Base-by-base conservation (phyloP, 2,329 filamentous ascomycete species). In the Chaetomium sp. region DNA sequence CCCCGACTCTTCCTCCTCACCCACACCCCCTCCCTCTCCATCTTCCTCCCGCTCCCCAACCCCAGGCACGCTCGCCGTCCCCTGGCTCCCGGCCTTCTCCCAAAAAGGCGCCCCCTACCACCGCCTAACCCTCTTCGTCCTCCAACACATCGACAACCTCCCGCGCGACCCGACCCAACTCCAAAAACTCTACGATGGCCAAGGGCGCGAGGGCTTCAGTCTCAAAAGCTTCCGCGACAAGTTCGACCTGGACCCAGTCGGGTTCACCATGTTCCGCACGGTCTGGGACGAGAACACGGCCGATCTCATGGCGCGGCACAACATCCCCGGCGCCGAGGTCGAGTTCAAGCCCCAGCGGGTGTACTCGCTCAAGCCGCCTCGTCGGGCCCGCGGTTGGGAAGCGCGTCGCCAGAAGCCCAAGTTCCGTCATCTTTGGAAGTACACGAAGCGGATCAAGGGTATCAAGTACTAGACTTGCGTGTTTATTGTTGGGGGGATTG, bases 21-120 rank as follows among this genome's bases (percentile, higher is more conserved):
- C 19, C 19, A 27, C 19, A 27, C 19, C 19, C 19, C 19, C 19
- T 27, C 19, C 19, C 19, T 27, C 19, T 27, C 19, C 82, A 19
- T 75, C 52, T 7, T 19, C 48, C 19, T 2, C 49, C 10, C 4
- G 37, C 48, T 9, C 10, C 7, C 35, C 52, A 40, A 53, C 58
- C 36, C 42, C 48, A 8, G 62, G 63, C 35, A 85, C 94, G 70
- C 78, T 94, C 49, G 82, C 89, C 55, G 74, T 84, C 3, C 86
- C 90, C 1, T 99, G 92, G 89, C 76, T 91, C 32, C 87, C 92
- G 0, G 87, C 94, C 1, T 89, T 88, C 68, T 86, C 90, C 0
- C 88, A 96, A 69, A 95, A 94, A 76, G 94, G 94, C 55, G 82
- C 87, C 2, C 89, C 89, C 1, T 96, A 97, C 74, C 94, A 97